These are phyloP conservation scores for Tulasnella sp. DNA, from an alignment of 768 basidiomycete genomes.

Conservation along the genomic window DNA sequence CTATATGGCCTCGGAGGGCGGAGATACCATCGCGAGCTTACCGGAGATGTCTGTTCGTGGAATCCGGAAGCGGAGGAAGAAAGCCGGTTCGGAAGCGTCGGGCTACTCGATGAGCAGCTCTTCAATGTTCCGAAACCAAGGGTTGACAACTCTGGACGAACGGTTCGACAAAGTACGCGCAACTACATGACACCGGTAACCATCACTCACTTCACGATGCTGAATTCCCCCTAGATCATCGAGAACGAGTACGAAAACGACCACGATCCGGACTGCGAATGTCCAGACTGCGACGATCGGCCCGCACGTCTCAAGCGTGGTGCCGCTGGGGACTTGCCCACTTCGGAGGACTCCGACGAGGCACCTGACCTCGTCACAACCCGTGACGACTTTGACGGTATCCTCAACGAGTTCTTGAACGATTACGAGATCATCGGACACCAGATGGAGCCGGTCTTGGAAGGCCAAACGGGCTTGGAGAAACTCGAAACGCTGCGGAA, in stretches of 20 bases:
- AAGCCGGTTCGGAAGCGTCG: conserved; percentile 72
- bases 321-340: conserved; percentile 20
- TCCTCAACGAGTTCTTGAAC: conserved; percentile 89
- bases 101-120: conserved; percentile 98
- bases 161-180: conserved; percentile 76
- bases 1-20: conserved; percentile 43
- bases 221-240: conserved; percentile 36
- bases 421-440: conserved; percentile 80
- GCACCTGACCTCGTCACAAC: conserved; percentile 67
- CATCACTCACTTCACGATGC: conserved; percentile 23
- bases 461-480: conserved; percentile 58
- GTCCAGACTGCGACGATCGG: conserved; percentile 1
- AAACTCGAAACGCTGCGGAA: conserved; percentile 72
- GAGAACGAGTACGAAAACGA: conserved; percentile 61
- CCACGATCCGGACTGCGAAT: conserved; percentile 38
- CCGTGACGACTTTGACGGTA: conserved; percentile 77
- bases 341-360: conserved; percentile 38
- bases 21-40: conserved; percentile 70
- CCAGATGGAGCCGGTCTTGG: conserved; percentile 66
- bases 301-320: neutral
- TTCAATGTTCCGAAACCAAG: conserved; percentile 87
- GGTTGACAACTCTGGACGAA: conserved; percentile 80
- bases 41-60: conserved; percentile 70
- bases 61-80: conserved; percentile 57
- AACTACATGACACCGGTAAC: neutral